phyloP scores from a whole-genome alignment of 768 basidiomycete species.

The Pleurotus salmoneostramineus region DNA sequence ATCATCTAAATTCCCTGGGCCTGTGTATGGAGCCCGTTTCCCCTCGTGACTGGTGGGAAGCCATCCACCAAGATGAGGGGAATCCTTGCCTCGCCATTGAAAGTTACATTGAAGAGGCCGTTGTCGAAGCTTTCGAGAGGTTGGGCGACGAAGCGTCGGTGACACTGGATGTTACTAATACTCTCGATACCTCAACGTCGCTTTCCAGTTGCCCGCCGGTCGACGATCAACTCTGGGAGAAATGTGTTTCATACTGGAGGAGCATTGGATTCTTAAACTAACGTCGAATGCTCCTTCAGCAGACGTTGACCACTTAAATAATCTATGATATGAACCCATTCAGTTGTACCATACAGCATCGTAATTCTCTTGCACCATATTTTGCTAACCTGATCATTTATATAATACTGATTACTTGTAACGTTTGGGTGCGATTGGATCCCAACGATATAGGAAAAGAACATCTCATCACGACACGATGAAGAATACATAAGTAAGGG shows the following conservation, averaged over 20 bases:
- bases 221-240: slow-evolving; percentile 7
- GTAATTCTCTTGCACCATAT: no score
- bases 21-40: not conserved
- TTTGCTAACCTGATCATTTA: no score
- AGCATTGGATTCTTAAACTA: not conserved
- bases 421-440: no score
- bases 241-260: slow-evolving; percentile 7
- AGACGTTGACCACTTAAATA: not conserved
- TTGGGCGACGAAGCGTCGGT: not conserved
- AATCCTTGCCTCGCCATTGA: slow-evolving; percentile 11
- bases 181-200: not conserved
- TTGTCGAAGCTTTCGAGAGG: slow-evolving; percentile 3
- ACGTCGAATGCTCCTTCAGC: not conserved
- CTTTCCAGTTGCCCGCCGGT: slow-evolving; percentile 7
- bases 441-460: no score
- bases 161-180: slow-evolving; percentile 8
- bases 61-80: slow-evolving; percentile 8
- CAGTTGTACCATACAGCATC: not conserved
- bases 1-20: not conserved
- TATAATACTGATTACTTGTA: no score
- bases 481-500: no score
- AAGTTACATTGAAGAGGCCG: slow-evolving; percentile 10
- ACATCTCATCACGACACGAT: no score
- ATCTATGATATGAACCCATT: not conserved
- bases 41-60: slow-evolving; percentile 9